Evolutionary conservation across 2,329 filamentous ascomycete genomes (phyloP), one percentile per base, ranked within the genome.

Genomic region (Albifimbria verrucaria): DNA sequence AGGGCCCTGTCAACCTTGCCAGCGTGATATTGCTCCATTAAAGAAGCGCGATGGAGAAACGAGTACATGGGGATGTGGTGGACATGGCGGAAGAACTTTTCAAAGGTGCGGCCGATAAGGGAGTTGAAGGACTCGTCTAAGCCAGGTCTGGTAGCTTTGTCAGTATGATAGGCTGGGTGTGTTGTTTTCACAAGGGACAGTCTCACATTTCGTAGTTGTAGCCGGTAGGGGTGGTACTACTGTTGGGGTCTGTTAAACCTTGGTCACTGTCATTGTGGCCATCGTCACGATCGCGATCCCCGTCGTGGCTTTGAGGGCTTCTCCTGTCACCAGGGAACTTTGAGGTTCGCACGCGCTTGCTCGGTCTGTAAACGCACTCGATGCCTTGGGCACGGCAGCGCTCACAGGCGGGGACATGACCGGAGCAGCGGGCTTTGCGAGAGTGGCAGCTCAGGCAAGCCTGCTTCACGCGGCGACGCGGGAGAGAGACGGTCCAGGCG

Each of bases 21-120:
- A 4, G 78, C 75, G 57, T 81, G 77, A 62, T 82, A 82, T 25
- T 80, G 74, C 62, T 83, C 80, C 79, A 82, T 82, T 22, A 83
- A 75, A 2, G 81, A 83, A 12, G 80, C 79, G 23, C 80, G 78
- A 59, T 84, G 81, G 17, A 84, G 66, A 52, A 83, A 84, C 11
- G 79, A 81, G 67, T 80, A 81, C 59, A 80, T 79, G 44, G 81
- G 79, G 49, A 83, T 79, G 56, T 83, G 81, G 65, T 83, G 80
- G 41, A 83, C 74, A 60, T 83, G 77, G 42, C 77, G 77, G 63
- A 83, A 83, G 67, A 82, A 83, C 58, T 77, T 76, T 59, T 79
- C 79, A 57, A 83, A 81, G 6, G 79, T 79, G 39, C 75, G 75
- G 48, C 75, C 70, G 41, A 80, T 78, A 23, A 83, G 62, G 21